Evolutionary conservation across 305 asterid genomes (phyloP).

Genomic region (Stenogyne calaminthoides): DNA sequence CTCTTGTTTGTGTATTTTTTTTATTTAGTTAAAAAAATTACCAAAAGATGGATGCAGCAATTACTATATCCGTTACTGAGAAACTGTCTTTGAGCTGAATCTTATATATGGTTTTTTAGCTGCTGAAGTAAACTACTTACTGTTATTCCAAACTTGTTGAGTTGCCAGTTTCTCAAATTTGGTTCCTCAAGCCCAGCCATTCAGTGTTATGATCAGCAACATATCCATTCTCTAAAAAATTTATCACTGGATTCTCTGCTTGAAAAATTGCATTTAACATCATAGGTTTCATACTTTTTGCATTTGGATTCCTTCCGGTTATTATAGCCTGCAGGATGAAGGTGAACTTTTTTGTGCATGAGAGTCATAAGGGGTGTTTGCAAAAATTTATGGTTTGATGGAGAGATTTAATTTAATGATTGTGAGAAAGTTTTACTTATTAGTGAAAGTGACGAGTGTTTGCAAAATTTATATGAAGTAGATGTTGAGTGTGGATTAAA

Average conservation of each 20-base stretch:
- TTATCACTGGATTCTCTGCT: slow-evolving; percentile 18
- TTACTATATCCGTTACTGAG: slow-evolving; percentile 6
- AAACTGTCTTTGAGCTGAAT: slow-evolving; percentile 11
- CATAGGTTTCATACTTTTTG: slow-evolving; percentile 17
- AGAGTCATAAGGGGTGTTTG: neutral
- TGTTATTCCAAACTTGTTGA: slow-evolving; percentile 3
- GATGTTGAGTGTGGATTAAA: too few species aligned
- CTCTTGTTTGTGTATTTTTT: slow-evolving; percentile 12
- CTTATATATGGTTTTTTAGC: neutral
- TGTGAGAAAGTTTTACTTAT: too few species aligned
- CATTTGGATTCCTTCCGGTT: slow-evolving; percentile 19
- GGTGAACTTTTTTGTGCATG: slow-evolving; percentile 5
- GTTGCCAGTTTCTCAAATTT: slow-evolving; percentile 7
- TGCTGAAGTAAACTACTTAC: slow-evolving; percentile 17
- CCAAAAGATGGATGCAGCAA: slow-evolving; percentile 16
- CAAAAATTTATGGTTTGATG: too few species aligned
- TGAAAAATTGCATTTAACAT: neutral
- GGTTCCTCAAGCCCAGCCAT: slow-evolving; percentile 10
- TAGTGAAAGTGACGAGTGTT: too few species aligned
- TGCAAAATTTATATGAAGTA: too few species aligned
- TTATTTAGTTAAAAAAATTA: slow-evolving; percentile 18
- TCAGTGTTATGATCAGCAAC: slow-evolving; percentile 1
- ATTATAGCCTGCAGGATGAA: slow-evolving; percentile 17
- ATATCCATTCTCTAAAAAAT: slow-evolving; percentile 2
- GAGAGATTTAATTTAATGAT: too few species aligned